Conservation (phyloP, 2,329 filamentous ascomycete genomes). For the Nemania bipapillata region DNA sequence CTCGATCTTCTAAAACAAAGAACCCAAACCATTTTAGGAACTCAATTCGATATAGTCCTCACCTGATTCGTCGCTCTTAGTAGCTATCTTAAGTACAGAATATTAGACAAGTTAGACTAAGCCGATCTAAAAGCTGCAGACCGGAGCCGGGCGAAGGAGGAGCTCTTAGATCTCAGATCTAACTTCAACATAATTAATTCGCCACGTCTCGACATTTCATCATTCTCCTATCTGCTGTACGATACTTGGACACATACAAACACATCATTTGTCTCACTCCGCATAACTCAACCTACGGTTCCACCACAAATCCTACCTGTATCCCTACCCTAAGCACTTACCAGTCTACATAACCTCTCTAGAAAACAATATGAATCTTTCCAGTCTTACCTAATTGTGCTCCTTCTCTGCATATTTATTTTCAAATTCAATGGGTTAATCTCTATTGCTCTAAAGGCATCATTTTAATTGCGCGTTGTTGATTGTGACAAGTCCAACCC, state of each 20-base stretch:
- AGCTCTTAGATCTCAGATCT: constrained; percentile 19
- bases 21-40: constrained; percentile 30
- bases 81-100: constrained; percentile 20
- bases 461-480: not conserved
- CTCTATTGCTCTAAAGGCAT: not conserved
- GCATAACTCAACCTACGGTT: not conserved
- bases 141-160: constrained; percentile 30
- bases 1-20: not conserved
- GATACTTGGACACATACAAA: not conserved
- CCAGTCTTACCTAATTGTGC: not conserved
- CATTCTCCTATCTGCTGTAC: constrained; percentile 1
- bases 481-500: not conserved
- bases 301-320: constrained; percentile 2
- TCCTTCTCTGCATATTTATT: not conserved
- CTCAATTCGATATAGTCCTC: constrained; percentile 35
- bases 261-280: constrained; percentile 4
- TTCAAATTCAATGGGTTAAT: not conserved
- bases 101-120: not conserved
- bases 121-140: not conserved
- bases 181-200: constrained; percentile 24
- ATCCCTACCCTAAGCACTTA: constrained; percentile 3
- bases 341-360: not conserved
- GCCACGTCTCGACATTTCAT: constrained; percentile 23
- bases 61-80: constrained; percentile 41
- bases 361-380: constrained; percentile 14